Percentiles rank a stretch among this genome's conserved stretches.
These are phyloP conservation scores for Parasarocladium wereldwijsianum DNA, from an alignment of 2,329 filamentous ascomycete species.

Conservation along the genomic window DNA sequence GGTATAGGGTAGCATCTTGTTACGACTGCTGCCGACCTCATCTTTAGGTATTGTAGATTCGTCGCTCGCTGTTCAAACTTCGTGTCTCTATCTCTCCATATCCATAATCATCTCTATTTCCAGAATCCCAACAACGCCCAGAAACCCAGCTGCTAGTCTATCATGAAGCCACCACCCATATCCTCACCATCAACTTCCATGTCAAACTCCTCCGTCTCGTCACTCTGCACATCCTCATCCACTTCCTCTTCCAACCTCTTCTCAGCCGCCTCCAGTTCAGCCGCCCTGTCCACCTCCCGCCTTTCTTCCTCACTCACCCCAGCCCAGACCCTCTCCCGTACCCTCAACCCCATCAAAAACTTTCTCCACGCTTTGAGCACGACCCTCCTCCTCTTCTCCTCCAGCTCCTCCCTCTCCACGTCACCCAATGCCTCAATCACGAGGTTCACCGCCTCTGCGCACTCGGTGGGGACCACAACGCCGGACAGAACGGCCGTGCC, in stretches of 20 bases:
- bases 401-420: constrained; percentile 46
- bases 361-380: constrained; percentile 52
- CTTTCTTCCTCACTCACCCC: constrained; percentile 35
- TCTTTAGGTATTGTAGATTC: too few species aligned
- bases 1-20: too few species aligned
- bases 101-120: too few species aligned
- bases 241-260: constrained; percentile 18
- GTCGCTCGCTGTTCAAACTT: too few species aligned
- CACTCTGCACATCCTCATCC: constrained; percentile 20
- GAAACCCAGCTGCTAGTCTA: too few species aligned
- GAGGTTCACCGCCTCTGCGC: constrained; percentile 54
- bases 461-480: constrained; percentile 59
- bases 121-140: too few species aligned
- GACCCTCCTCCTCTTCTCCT: constrained; percentile 57
- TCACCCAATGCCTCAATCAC: constrained; percentile 55
- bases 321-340: constrained; percentile 57
- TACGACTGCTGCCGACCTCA: too few species aligned
- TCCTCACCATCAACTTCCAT: constrained; percentile 24
- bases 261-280: constrained; percentile 12
- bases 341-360: constrained; percentile 63
- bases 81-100: too few species aligned
- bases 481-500: constrained; percentile 76
- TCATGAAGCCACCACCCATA: constrained; percentile 30
- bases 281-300: constrained; percentile 20
- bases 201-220: constrained; percentile 27